A percentile compares a stretch with the other conserved stretches of the same genome.
Evolutionary conservation across 2,329 filamentous ascomycete genomes (phyloP).

Genomic region (Colletotrichum sp.): DNA sequence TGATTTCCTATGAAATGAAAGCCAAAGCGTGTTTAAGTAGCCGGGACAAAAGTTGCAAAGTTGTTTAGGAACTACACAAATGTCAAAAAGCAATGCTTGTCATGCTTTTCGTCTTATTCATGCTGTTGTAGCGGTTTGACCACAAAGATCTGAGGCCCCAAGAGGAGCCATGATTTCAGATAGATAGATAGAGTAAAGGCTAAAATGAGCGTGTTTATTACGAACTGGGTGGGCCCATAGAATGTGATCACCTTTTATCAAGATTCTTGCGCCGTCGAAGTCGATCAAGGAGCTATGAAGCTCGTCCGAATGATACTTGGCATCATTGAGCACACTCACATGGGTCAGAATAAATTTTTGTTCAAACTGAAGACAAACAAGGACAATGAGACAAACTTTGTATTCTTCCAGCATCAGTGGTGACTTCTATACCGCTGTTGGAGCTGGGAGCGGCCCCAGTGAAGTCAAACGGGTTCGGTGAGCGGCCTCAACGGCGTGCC

Average conservation of each 20-base stretch:
- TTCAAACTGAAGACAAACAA: accelerated
- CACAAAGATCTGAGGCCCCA: too few species aligned
- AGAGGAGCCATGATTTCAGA: too few species aligned
- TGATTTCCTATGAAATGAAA: neutral
- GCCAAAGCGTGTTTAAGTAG: neutral
- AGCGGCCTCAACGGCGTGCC: neutral
- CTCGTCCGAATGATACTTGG: neutral
- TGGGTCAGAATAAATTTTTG: neutral
- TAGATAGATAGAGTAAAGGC: too few species aligned
- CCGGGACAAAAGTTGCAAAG: too few species aligned
- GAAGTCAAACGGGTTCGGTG: neutral
- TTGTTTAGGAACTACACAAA: too few species aligned
- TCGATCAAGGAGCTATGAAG: neutral
- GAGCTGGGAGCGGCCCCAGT: neutral
- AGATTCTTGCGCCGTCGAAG: neutral
- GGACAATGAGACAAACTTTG: neutral
- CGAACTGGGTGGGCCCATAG: neutral
- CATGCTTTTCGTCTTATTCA: too few species aligned
- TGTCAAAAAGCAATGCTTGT: too few species aligned
- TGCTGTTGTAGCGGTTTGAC: too few species aligned
- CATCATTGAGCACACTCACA: neutral
- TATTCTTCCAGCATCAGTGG: neutral
- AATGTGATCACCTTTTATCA: neutral
- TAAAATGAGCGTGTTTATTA: too few species aligned
- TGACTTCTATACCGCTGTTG: neutral